phyloP scores from a whole-genome alignment of 106 monocot genomes.

The Narthecium ossifragum region DNA sequence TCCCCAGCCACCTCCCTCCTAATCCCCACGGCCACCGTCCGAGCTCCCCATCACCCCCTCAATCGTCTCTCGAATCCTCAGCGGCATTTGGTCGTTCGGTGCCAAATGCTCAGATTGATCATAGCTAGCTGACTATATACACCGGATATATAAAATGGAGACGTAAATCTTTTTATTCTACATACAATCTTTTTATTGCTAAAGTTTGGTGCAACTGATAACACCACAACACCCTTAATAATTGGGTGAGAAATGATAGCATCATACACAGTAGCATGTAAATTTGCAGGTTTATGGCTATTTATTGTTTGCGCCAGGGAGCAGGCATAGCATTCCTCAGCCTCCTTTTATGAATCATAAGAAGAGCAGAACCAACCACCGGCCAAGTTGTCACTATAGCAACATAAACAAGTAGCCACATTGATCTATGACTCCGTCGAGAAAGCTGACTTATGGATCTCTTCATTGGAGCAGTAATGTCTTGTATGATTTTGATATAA shows the following conservation, averaged over 20 bases:
- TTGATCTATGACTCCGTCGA: slow-evolving; percentile 31
- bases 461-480: slow-evolving; percentile 29
- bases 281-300: no score
- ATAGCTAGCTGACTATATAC: neutral
- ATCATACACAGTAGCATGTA: no score
- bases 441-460: slow-evolving; percentile 52
- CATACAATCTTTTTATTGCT: no score
- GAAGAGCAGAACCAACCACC: slow-evolving; percentile 48
- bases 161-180: no score
- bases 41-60: slow-evolving; percentile 9
- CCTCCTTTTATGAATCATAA: slow-evolving; percentile 44
- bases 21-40: neutral
- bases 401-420: slow-evolving; percentile 78
- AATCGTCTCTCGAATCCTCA: slow-evolving; percentile 24
- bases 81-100: slow-evolving; percentile 30
- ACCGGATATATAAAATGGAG: neutral
- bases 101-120: neutral
- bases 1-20: neutral
- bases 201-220: no score
- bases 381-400: slow-evolving; percentile 80
- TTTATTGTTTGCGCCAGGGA: slow-evolving; percentile 21
- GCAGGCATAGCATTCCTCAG: slow-evolving; percentile 22
- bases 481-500: neutral
- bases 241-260: neutral
- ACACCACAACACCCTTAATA: neutral